Conservation (phyloP, 805 yeast genomes). For the Wickerhamomyces sydowiorum region DNA sequence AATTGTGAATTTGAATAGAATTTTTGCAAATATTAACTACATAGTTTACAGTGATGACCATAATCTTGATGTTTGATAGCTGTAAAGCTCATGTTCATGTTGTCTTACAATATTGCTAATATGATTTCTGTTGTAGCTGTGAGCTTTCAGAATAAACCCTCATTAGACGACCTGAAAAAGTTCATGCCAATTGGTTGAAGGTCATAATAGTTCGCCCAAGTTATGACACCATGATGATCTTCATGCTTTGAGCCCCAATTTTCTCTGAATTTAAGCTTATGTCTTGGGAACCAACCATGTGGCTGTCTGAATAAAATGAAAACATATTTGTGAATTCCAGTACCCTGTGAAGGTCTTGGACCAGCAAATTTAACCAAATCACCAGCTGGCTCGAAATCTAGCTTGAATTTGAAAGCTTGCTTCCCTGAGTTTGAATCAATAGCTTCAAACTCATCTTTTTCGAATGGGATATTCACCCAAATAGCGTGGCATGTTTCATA, state of each 20-base stretch:
- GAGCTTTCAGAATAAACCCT: neutral
- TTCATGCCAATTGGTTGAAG: neutral
- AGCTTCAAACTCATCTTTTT: neutral
- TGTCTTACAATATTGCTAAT: too few relatives aligned
- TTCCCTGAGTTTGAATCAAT: neutral
- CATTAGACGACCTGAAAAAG: neutral
- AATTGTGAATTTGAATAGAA: too few relatives aligned
- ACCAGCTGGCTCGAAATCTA: neutral
- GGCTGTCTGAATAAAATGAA: conserved; percentile 1
- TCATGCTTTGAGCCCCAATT: neutral
- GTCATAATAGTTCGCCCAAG: neutral
- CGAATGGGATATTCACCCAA: neutral
- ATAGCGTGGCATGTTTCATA: conserved; percentile 1
- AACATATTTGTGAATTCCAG: neutral
- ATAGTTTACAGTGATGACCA: too few relatives aligned
- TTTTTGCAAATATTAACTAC: too few relatives aligned
- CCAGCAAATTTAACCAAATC: neutral
- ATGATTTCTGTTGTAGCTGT: neutral
- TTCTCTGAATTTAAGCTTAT: neutral
- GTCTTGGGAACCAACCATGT: neutral
- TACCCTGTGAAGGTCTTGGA: neutral
- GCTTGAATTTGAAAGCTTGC: neutral
- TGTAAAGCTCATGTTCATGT: too few relatives aligned
- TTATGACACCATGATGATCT: neutral
- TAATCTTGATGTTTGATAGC: too few relatives aligned